Evolutionary conservation across 768 basidiomycete genomes (phyloP).

Genomic region (Rhodotorula sphaerocarpa): DNA sequence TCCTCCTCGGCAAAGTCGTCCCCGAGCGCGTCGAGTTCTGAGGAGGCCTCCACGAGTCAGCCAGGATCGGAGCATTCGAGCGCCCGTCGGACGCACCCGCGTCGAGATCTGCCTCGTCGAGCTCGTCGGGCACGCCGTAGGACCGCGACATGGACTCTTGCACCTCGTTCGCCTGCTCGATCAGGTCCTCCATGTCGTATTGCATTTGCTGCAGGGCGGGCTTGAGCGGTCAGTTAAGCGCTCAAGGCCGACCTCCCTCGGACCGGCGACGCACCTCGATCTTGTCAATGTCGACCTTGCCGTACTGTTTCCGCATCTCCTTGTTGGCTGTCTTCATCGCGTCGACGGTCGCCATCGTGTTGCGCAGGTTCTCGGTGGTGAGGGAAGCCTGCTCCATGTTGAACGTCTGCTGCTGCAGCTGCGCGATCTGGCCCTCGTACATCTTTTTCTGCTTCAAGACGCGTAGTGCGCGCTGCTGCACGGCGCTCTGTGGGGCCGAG

Average conservation of each 20-base stretch:
- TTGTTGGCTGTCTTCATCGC: conserved; percentile 95
- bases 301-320: conserved; percentile 92
- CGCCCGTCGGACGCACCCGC: conserved; percentile 57
- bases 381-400: conserved; percentile 96
- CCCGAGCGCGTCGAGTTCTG: conserved; percentile 90
- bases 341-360: conserved; percentile 97
- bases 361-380: conserved; percentile 93
- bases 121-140: conserved; percentile 92
- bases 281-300: conserved; percentile 94
- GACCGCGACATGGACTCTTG: conserved; percentile 88
- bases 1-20: conserved; percentile 63
- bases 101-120: conserved; percentile 94
- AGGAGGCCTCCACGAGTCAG: neutral
- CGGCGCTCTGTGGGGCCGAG: conserved; percentile 72
- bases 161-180: conserved; percentile 96
- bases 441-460: conserved; percentile 90
- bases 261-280: conserved; percentile 64
- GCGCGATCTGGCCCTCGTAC: conserved; percentile 81
- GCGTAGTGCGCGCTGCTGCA: conserved; percentile 86
- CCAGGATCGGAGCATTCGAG: too few relatives aligned
- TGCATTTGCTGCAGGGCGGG: conserved; percentile 64
- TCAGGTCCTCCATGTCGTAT: conserved; percentile 93
- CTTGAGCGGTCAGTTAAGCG: neutral
- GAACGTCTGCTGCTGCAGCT: conserved; percentile 88
- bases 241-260: neutral